Evolutionary conservation across 1,139 yeast genomes (phyloP).

Genomic region (Pichia sp.): DNA sequence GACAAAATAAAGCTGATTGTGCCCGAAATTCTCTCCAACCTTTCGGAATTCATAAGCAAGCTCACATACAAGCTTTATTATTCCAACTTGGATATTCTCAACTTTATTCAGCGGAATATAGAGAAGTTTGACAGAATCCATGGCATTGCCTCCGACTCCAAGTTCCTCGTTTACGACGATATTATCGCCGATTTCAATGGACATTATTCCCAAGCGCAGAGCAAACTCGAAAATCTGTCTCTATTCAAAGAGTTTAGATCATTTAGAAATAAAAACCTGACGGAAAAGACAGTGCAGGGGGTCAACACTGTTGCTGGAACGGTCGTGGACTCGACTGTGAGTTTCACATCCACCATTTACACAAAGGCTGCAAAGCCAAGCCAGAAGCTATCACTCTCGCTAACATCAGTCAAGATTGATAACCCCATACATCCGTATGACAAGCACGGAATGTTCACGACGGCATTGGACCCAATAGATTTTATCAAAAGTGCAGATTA

Average conservation of each 20-base stretch:
- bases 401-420: conserved; percentile 26
- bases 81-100: conserved; percentile 34
- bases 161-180: conserved; percentile 20
- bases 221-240: conserved; percentile 37
- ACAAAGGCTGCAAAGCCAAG: conserved; percentile 32
- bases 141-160: conserved; percentile 34
- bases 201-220: conserved; percentile 35
- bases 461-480: conserved; percentile 30
- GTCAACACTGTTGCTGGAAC: conserved; percentile 28
- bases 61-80: conserved; percentile 37
- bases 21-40: conserved; percentile 44
- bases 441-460: conserved; percentile 30
- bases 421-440: conserved; percentile 33
- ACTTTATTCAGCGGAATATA: conserved; percentile 34
- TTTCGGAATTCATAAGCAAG: conserved; percentile 49
- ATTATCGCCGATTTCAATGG: conserved; percentile 25
- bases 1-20: conserved; percentile 39
- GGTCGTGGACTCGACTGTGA: conserved; percentile 29
- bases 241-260: conserved; percentile 30
- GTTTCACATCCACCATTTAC: conserved; percentile 29
- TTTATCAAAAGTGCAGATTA: conserved; percentile 13
- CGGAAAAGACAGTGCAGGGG: conserved; percentile 27
- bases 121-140: conserved; percentile 38
- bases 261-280: conserved; percentile 24
- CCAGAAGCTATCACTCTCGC: conserved; percentile 27